These are phyloP conservation scores for Litchi chinensis DNA, from an alignment of 345 rosid genomes.

Conservation along the genomic window DNA sequence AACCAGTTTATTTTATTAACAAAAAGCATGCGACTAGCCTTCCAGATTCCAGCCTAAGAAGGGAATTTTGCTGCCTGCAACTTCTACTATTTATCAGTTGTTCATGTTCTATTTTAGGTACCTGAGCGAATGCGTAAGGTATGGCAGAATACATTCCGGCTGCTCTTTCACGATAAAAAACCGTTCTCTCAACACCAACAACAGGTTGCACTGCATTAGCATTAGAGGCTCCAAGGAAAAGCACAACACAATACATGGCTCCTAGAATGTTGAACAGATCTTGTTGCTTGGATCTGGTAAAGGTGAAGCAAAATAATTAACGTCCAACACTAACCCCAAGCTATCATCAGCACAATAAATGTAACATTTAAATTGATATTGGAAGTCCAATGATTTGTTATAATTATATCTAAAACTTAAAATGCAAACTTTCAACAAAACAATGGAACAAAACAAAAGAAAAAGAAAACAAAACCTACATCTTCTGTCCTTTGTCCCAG, in stretches of 20 bases:
- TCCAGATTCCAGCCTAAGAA: no score
- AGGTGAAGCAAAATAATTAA: not conserved
- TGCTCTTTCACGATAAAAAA: constrained; percentile 82
- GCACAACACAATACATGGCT: constrained; percentile 67
- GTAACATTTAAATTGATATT: not conserved
- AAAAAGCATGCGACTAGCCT: no score
- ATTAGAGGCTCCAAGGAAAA: constrained; percentile 76
- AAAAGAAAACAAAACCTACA: constrained; percentile 31
- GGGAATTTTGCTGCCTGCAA: no score
- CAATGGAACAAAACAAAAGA: not conserved
- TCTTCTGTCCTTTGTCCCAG: constrained; percentile 64
- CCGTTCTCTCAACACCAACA: constrained; percentile 70
- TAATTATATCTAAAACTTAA: not conserved
- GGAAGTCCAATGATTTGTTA: not conserved
- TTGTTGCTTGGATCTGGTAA: constrained; percentile 51
- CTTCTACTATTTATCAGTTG: no score
- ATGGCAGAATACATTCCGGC: constrained; percentile 89
- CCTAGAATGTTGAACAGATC: constrained; percentile 70
- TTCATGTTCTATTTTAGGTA: constrained; percentile 11
- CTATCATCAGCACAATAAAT: not conserved
- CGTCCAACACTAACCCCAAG: not conserved
- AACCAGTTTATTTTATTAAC: no score
- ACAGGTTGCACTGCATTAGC: constrained; percentile 63
- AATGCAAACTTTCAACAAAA: not conserved
- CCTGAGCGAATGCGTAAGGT: constrained; percentile 86